Percentiles rank a stretch among this genome's conserved stretches.
Evolutionary conservation across 345 rosid species (phyloP).

Genomic region (Lepidium sativum): DNA sequence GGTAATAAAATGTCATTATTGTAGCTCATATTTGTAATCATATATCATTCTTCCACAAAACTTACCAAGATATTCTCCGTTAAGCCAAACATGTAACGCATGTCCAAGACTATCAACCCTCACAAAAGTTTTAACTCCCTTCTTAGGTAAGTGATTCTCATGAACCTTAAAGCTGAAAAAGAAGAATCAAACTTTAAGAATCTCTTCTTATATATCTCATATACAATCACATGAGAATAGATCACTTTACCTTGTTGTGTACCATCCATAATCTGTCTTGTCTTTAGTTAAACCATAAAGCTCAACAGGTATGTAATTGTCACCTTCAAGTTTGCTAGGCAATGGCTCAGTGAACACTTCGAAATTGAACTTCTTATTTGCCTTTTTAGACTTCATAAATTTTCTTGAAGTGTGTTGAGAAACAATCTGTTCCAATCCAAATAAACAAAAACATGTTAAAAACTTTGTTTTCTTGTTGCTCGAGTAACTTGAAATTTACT

Average conservation of each 20-base stretch:
- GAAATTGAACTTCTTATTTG: constrained; percentile 52
- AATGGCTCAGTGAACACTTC: constrained; percentile 38
- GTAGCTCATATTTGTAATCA: neutral
- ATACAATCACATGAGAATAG: neutral
- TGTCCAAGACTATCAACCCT: constrained; percentile 83
- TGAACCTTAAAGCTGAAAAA: constrained; percentile 41
- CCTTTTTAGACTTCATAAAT: constrained; percentile 36
- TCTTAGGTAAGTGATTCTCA: constrained; percentile 40
- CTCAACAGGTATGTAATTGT: constrained; percentile 38
- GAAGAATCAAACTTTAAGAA: neutral
- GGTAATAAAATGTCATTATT: neutral
- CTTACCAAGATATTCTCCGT: constrained; percentile 67
- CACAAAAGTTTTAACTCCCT: constrained; percentile 36
- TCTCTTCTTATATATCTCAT: neutral
- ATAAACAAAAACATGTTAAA: neutral
- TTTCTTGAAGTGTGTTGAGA: constrained; percentile 72
- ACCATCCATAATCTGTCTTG: constrained; percentile 73
- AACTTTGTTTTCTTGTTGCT: neutral
- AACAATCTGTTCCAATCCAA: constrained; percentile 40
- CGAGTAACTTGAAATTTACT: neutral
- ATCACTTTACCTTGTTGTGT: constrained; percentile 49
- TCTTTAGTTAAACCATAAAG: constrained; percentile 57
- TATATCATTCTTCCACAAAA: neutral
- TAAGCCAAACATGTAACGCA: constrained; percentile 58
- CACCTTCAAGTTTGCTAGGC: constrained; percentile 28